Percentiles rank a stretch among this genome's conserved stretches.
These are phyloP conservation scores for Geranium brycei DNA, from an alignment of 345 rosid species.

Conservation along the genomic window DNA sequence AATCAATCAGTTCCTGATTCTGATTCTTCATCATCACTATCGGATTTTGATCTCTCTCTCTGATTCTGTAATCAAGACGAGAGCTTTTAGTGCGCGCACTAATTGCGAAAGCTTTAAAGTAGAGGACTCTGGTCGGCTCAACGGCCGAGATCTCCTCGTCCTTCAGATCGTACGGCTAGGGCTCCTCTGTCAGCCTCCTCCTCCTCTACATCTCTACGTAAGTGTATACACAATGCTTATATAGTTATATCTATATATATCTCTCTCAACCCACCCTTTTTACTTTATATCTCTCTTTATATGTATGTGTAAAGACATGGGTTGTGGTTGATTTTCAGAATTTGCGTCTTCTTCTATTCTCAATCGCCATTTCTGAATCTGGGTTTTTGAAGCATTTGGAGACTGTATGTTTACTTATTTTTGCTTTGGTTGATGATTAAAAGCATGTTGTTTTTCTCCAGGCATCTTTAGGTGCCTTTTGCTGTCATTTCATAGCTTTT, in stretches of 20 bases:
- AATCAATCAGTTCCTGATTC: not conserved
- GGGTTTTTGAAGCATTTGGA: not conserved
- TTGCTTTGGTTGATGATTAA: not conserved
- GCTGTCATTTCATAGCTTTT: not conserved
- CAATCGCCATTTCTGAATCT: not conserved
- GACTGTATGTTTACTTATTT: not conserved
- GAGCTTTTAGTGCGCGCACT: not conserved
- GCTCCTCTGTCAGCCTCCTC: slow-evolving; percentile 15
- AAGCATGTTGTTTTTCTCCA: not conserved
- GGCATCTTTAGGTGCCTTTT: not conserved
- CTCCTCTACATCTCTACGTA: slow-evolving; percentile 14
- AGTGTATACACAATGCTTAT: not conserved
- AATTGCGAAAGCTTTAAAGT: too few relatives aligned
- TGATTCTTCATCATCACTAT: not conserved
- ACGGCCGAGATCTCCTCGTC: slow-evolving; percentile 31
- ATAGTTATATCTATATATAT: too few relatives aligned
- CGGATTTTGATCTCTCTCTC: not conserved
- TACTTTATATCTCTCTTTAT: slow-evolving; percentile 6
- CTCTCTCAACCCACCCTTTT: slow-evolving; percentile 7
- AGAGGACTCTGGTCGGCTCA: slow-evolving; percentile 11
- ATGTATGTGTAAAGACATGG: not conserved
- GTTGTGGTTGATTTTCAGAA: not conserved
- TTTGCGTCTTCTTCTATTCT: not conserved
- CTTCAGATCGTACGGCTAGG: slow-evolving; percentile 26
- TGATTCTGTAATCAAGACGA: not conserved